Evolutionary conservation across 2,329 filamentous ascomycete species (phyloP), one percentile per base, ranked within the genome.

Genomic region (Trichoderma sp.): DNA sequence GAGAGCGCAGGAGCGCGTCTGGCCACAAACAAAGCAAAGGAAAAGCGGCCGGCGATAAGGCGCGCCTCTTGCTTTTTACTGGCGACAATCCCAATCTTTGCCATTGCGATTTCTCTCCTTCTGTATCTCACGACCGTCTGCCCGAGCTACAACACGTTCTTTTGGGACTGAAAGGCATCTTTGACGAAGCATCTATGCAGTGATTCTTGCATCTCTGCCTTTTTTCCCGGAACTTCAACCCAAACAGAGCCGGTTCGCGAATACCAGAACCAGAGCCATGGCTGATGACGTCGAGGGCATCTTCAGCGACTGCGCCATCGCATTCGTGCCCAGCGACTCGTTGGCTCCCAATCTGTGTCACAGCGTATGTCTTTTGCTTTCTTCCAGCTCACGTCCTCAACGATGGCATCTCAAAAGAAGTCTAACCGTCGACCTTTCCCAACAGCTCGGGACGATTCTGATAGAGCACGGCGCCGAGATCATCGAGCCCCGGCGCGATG

Each of bases 401-500:
- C 3, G 7, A 30, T 7, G 28, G 5, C 28, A 30, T 30, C 6
- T 30, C 28, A 30, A 30, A 24, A 24, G 3, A 34, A 3, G 26
- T 63, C 61, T 63, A 57, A 63, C 15, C 28, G 1, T 34, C 14
- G 19, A 28, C 15, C 15, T 34, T 34, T 9, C 6, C 30, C 7
- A 41, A 12, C 28, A 63, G 61, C 52, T 63, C 52, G 48, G 43
- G 34, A 24, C 61, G 2, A 76, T 79, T 1, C 74, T 84, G 39
- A 68, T 75, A 65, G 79, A 82, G 14, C 80, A 85, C 78, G 85
- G 84, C 69, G 85, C 81, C 64, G 72, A 77, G 41, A 76, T 85
- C 2, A 74, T 83, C 67, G 77, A 82, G 52, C 79, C 79, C 14
- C 77, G 78, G 66, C 77, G 79, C 66, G 78, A 85, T 69, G 83